These are phyloP conservation scores for Podaxis sp. DNA, from an alignment of 768 basidiomycete species.

Conservation along the genomic window DNA sequence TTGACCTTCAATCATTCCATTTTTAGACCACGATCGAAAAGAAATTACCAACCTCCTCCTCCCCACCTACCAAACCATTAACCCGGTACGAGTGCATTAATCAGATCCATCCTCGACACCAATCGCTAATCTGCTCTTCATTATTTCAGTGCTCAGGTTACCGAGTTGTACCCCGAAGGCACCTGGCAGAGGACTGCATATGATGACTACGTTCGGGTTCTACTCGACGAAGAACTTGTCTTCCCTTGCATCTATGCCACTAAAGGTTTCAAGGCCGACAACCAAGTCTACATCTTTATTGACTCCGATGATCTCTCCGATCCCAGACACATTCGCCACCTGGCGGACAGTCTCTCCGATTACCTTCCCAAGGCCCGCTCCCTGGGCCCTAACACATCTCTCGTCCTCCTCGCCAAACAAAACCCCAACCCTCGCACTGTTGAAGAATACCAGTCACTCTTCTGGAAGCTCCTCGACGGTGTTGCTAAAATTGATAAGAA, in stretches of 20 bases:
- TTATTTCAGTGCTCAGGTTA: neutral
- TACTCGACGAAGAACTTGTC: neutral
- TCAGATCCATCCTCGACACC: too few species aligned
- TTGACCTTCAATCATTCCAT: too few species aligned
- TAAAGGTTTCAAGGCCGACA: too few species aligned
- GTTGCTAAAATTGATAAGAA: too few species aligned
- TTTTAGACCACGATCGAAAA: too few species aligned
- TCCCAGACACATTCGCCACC: neutral
- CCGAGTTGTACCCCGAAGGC: neutral
- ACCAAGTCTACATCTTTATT: too few species aligned
- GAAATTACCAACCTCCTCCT: too few species aligned
- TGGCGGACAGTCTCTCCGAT: neutral
- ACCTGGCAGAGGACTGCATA: neutral
- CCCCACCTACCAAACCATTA: too few species aligned
- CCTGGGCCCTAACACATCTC: neutral
- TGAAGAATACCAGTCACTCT: neutral
- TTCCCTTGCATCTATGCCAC: too few species aligned
- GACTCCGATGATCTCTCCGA: too few species aligned
- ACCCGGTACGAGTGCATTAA: too few species aligned
- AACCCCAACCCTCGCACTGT: neutral
- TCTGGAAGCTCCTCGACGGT: neutral
- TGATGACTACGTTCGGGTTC: neutral
- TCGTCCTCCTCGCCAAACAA: constrained; percentile 1
- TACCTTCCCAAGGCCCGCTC: neutral
- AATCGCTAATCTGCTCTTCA: too few species aligned